A percentile compares a stretch with the other conserved stretches of the same genome.
Conservation (phyloP, 1,139 yeast genomes). For the Suzukiozyma palmioleophila region DNA sequence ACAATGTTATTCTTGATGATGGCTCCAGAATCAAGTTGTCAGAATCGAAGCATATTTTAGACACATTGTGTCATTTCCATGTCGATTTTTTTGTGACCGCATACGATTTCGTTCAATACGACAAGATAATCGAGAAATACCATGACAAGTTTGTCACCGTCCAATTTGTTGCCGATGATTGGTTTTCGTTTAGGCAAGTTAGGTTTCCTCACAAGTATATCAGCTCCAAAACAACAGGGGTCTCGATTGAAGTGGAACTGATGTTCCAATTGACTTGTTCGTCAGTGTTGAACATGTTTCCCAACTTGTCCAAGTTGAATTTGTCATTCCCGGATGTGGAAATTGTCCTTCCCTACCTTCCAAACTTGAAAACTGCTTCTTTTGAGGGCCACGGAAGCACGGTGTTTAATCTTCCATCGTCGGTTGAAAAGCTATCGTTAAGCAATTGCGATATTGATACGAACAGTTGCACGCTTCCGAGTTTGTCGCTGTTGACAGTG, state of each 20-base stretch:
- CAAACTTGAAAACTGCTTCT: not conserved
- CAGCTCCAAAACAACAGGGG: not conserved
- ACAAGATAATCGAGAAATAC: not conserved
- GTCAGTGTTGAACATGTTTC: not conserved
- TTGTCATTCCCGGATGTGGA: not conserved
- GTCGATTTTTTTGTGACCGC: not conserved
- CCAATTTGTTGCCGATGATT: not conserved
- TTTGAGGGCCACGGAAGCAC: not conserved
- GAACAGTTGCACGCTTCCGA: not conserved
- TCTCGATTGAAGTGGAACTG: not conserved
- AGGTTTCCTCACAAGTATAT: not conserved
- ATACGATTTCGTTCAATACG: not conserved
- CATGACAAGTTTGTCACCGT: not conserved
- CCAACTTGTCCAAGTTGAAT: not conserved
- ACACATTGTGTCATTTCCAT: not conserved
- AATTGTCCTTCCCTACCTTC: not conserved
- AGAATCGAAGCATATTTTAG: not conserved
- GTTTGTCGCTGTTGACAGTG: not conserved
- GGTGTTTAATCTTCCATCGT: not conserved
- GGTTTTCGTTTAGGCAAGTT: not conserved
- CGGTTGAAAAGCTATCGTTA: not conserved
- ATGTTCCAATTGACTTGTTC: not conserved
- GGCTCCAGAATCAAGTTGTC: not conserved
- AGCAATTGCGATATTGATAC: not conserved
- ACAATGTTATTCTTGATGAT: not conserved